Evolutionary conservation across 2,329 filamentous ascomycete species (phyloP), one percentile per base, ranked within the genome.

Genomic region (Neofusicoccum cordaticola): DNA sequence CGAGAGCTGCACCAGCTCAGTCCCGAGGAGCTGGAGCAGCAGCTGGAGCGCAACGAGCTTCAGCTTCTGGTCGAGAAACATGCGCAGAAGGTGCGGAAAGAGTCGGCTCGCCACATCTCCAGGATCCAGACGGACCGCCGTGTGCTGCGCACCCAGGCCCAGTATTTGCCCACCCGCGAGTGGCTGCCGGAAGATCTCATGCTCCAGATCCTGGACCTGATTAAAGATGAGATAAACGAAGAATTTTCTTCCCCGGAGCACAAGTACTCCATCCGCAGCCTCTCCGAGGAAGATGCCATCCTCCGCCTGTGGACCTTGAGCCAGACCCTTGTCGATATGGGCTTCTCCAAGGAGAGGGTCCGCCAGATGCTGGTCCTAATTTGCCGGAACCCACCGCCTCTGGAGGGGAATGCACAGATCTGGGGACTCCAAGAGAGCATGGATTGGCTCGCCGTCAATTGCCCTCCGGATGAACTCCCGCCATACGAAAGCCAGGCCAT

Each of bases 371-470:
- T 96, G 66, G 84, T 85, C 69, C 82, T 90, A 72, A 83, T 92
- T 50, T 77, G 93, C 63, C 83, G 88, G 47, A 88, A 90, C 68
- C 87, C 87, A 34, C 83, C 88, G 15, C 57, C 52, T 37, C 42
- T 64, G 15, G 88, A 87, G 67, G 84, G 89, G 63, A 79, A 82
- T 2, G 72, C 80, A 22, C 83, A 84, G 48, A 35, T 93, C 13
- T 96, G 92, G 91, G 93, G 93, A 9, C 80, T 98, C 41, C 90
- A 96, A 67, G 93, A 97, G 77, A 88, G 91, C 31, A 76, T 99
- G 19, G 92, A 97, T 70, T 97, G 93, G 92, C 84, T 98, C 62
- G 91, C 92, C n/a, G 82, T 91, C 68, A 86, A 95, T 73, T 91
- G 89, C 70, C 79, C 84, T 13, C 79, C 83, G 67, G 85, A 88